These are phyloP conservation scores for Fonsecaea multimorphosa DNA, from an alignment of 2,329 filamentous ascomycete species.

Conservation along the genomic window DNA sequence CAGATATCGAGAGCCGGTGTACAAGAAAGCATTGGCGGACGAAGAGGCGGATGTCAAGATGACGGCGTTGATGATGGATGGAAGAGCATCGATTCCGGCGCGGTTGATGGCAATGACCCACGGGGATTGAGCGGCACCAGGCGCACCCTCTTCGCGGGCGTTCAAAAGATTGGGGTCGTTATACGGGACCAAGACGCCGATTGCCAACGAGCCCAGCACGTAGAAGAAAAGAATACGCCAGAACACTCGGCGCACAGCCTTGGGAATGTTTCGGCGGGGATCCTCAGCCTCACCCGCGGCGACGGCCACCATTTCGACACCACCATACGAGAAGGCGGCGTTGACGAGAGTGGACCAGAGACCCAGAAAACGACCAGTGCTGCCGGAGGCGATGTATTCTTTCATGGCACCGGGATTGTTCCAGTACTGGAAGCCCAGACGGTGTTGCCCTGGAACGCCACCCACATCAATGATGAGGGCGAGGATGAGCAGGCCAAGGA, in stretches of 20 bases:
- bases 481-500: constrained; percentile 56
- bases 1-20: constrained; percentile 59
- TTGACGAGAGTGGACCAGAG: constrained; percentile 57
- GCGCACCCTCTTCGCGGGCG: constrained; percentile 45
- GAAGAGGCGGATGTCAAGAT: constrained; percentile 76
- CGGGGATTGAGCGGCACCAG: constrained; percentile 54
- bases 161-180: constrained; percentile 61
- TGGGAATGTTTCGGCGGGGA: constrained; percentile 49
- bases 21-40: constrained; percentile 70
- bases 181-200: constrained; percentile 79
- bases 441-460: constrained; percentile 51
- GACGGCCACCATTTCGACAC: constrained; percentile 57
- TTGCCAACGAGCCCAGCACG: constrained; percentile 73
- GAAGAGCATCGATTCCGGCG: constrained; percentile 66
- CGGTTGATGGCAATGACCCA: constrained; percentile 61
- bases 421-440: constrained; percentile 69
- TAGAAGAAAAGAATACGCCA: constrained; percentile 76
- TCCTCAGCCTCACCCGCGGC: constrained; percentile 57
- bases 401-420: constrained; percentile 47
- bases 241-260: constrained; percentile 53
- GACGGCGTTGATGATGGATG: constrained; percentile 75
- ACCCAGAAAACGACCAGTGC: constrained; percentile 60
- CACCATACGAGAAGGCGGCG: constrained; percentile 59
- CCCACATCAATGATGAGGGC: constrained; percentile 59
- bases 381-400: constrained; percentile 35